phyloP scores from a whole-genome alignment of 2,329 filamentous ascomycete species.

The Ophiocordyceps camponoti-floridani region DNA sequence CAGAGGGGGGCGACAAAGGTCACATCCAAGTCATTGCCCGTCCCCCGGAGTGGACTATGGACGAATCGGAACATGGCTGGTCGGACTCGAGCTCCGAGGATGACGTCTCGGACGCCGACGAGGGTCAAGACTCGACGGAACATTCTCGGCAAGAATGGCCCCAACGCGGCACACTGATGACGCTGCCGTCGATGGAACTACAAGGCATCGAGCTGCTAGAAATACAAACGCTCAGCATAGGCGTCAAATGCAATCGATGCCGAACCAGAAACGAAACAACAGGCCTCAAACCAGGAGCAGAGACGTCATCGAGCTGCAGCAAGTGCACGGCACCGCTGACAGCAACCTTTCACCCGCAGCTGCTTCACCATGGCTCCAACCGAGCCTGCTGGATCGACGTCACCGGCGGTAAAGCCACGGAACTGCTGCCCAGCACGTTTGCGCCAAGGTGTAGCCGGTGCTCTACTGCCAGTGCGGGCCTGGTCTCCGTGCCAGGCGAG shows the following conservation, averaged over 20 bases:
- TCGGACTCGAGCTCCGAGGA: slow-evolving; percentile 22
- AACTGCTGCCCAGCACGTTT: slow-evolving; percentile 67
- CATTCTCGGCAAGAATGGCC: slow-evolving; percentile 20
- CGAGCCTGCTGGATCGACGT: slow-evolving; percentile 65
- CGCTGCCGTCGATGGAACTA: slow-evolving; percentile 61
- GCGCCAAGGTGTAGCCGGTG: slow-evolving; percentile 62
- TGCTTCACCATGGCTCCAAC: slow-evolving; percentile 57
- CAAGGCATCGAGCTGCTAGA: slow-evolving; percentile 63
- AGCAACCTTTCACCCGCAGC: slow-evolving; percentile 42
- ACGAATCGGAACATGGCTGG: slow-evolving; percentile 29
- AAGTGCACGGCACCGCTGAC: slow-evolving; percentile 37
- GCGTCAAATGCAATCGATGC: slow-evolving; percentile 63
- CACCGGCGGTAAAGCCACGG: slow-evolving; percentile 53
- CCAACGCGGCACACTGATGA: slow-evolving; percentile 59
- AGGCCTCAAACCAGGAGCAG: slow-evolving; percentile 37
- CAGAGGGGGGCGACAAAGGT: slow-evolving; percentile 19
- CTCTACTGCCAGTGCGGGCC: slow-evolving; percentile 49
- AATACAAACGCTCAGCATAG: slow-evolving; percentile 46
- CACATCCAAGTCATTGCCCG: slow-evolving; percentile 58
- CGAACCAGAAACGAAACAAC: slow-evolving; percentile 55
- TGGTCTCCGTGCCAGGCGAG: slow-evolving; percentile 58
- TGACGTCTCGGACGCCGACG: neutral
- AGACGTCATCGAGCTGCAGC: slow-evolving; percentile 35
- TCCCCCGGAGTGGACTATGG: slow-evolving; percentile 56
- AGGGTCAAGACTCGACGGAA: neutral